A percentile compares a stretch with the other conserved stretches of the same genome.
These are phyloP conservation scores for Calonectria multiphialidica DNA, from an alignment of 2,329 filamentous ascomycete genomes.

Conservation along the genomic window DNA sequence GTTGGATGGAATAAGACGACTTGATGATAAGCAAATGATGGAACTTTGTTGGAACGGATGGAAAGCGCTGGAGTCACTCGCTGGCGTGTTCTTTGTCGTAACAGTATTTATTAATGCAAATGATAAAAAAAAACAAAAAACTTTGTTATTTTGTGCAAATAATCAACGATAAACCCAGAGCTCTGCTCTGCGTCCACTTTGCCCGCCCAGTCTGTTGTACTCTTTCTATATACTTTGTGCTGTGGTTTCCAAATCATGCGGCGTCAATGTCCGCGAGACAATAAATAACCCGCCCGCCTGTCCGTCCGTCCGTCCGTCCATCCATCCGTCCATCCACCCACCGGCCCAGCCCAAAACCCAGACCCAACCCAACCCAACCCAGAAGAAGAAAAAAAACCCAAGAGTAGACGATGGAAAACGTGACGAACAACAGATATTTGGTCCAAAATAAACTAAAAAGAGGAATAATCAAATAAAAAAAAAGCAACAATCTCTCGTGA, in stretches of 20 bases:
- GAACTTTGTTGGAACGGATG: background rate
- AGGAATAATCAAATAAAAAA: constrained; percentile 9
- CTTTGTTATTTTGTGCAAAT: background rate
- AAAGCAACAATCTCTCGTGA: constrained; percentile 20
- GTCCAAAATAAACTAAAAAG: background rate
- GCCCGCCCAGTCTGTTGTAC: constrained; percentile 5
- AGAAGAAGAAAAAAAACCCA: background rate
- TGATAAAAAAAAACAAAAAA: background rate
- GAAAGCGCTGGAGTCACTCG: constrained; percentile 2
- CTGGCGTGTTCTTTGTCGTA: background rate
- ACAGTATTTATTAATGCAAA: background rate
- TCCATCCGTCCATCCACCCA: background rate
- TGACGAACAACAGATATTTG: background rate
- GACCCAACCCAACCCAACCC: no score
- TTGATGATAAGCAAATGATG: background rate
- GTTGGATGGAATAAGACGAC: background rate
- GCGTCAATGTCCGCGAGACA: background rate
- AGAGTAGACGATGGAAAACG: background rate
- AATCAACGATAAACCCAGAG: constrained; percentile 2
- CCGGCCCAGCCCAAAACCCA: background rate
- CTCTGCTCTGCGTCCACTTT: constrained; percentile 7
- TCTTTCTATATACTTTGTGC: constrained; percentile 13
- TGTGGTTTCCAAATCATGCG: constrained; percentile 9
- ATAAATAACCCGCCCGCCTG: background rate
- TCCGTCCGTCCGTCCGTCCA: background rate